Percentiles rank a stretch among this genome's conserved stretches.
Evolutionary conservation across 148 eudicot species (phyloP).

Genomic region (Rhododendron simsii): DNA sequence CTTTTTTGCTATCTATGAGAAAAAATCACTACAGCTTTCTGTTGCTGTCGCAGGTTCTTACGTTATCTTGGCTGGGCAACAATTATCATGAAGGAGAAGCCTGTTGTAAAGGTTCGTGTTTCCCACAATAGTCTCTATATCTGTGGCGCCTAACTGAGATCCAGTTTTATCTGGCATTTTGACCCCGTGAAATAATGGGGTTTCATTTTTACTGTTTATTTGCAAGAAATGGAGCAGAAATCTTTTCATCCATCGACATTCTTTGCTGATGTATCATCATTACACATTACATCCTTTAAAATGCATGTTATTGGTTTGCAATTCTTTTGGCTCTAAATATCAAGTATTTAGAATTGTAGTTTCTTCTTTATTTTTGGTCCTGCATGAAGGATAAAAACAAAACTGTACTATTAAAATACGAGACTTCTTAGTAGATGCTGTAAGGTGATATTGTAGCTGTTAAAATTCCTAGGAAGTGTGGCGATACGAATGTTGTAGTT

Average conservation of each 20-base stretch:
- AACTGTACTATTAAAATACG: too few species aligned
- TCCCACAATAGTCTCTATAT: neutral
- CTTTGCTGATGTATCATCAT: neutral
- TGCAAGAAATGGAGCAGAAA: neutral
- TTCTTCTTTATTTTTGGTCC: neutral
- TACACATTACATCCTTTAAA: neutral
- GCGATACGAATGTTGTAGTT: too few species aligned
- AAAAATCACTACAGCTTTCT: neutral
- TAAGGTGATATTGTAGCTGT: too few species aligned
- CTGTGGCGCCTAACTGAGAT: neutral
- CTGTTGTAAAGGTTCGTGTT: constrained; percentile 44
- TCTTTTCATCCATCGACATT: neutral
- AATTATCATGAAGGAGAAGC: constrained; percentile 62
- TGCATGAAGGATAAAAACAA: neutral
- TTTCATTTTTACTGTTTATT: neutral
- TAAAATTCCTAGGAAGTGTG: too few species aligned
- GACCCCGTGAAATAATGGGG: neutral
- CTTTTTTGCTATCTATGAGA: neutral
- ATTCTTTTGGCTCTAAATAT: neutral
- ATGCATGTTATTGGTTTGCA: neutral
- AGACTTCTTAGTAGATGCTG: too few species aligned
- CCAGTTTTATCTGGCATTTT: neutral
- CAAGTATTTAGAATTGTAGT: neutral
- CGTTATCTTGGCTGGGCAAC: constrained; percentile 69
- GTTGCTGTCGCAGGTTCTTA: constrained; percentile 38